Conservation (phyloP, 768 basidiomycete species). For the Tricholoma furcatifolium region DNA sequence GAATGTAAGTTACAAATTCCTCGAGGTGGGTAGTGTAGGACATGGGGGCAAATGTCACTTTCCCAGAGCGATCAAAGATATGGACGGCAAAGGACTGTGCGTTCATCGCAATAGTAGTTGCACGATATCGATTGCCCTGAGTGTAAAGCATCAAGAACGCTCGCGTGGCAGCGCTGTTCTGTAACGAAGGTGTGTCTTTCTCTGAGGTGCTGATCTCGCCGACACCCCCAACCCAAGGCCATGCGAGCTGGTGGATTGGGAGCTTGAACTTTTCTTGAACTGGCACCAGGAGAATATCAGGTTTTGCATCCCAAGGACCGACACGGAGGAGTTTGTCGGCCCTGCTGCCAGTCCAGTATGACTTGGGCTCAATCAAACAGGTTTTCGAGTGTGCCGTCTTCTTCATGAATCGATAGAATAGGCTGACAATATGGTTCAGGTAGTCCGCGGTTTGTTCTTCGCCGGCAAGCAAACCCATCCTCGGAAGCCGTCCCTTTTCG, state of each 20-base stretch:
- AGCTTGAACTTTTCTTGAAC: background rate
- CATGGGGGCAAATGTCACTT: too few relatives aligned
- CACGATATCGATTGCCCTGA: background rate
- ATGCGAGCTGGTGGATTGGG: background rate
- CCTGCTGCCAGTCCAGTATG: background rate
- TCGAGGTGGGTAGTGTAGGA: too few relatives aligned
- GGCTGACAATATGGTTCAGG: background rate
- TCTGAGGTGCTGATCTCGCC: background rate
- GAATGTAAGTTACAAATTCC: too few relatives aligned
- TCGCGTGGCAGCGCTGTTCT: too few relatives aligned
- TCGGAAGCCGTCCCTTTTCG: too few relatives aligned
- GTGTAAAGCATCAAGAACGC: background rate
- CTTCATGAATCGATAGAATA: background rate
- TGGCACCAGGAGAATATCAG: background rate
- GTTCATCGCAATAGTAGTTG: background rate
- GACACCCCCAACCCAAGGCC: background rate
- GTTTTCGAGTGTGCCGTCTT: too few relatives aligned
- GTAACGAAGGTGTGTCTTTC: background rate
- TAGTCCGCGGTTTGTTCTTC: background rate
- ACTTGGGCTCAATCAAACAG: background rate
- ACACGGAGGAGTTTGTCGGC: background rate
- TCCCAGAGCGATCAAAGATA: background rate
- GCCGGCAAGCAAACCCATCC: background rate
- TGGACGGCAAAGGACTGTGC: background rate
- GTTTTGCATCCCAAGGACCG: background rate